These are phyloP conservation scores for Malus hybrid DNA, from an alignment of 331 rosid species.

Conservation along the genomic window DNA sequence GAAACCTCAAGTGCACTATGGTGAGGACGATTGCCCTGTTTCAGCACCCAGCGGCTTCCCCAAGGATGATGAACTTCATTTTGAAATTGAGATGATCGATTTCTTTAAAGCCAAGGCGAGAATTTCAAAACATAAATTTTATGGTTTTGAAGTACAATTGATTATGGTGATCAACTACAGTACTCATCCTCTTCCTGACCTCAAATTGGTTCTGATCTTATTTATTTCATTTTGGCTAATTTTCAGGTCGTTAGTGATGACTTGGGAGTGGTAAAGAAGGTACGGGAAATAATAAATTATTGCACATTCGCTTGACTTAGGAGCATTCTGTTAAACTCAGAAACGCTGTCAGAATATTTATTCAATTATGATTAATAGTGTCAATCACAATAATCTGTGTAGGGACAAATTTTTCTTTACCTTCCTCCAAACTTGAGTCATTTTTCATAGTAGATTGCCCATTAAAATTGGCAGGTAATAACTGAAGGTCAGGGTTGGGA, in stretches of 20 bases:
- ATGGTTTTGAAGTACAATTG: background rate
- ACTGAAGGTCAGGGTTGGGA: slow-evolving; percentile 96
- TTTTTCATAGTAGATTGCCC: too few relatives aligned
- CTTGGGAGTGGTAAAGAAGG: slow-evolving; percentile 85
- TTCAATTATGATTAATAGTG: background rate
- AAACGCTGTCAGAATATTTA: background rate
- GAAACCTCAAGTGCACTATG: slow-evolving; percentile 85
- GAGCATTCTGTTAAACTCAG: background rate
- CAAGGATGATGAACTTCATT: slow-evolving; percentile 89
- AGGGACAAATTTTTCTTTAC: too few relatives aligned
- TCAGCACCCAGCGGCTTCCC: slow-evolving; percentile 64
- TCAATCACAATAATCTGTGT: background rate
- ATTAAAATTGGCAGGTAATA: slow-evolving; percentile 38
- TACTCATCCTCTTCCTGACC: too few relatives aligned
- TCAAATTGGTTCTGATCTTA: background rate
- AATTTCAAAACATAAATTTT: slow-evolving; percentile 15
- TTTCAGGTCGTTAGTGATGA: slow-evolving; percentile 86
- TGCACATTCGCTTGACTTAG: background rate
- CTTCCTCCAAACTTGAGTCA: too few relatives aligned
- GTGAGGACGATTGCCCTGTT: slow-evolving; percentile 88
- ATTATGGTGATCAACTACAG: background rate
- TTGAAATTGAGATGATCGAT: slow-evolving; percentile 88
- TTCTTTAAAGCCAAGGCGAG: slow-evolving; percentile 85
- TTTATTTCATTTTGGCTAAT: slow-evolving; percentile 21
- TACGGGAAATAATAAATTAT: slow-evolving; percentile 14